Evolutionary conservation across 305 asterid genomes (phyloP), one percentile per base, ranked within the genome.

Genomic region (Vinca major): DNA sequence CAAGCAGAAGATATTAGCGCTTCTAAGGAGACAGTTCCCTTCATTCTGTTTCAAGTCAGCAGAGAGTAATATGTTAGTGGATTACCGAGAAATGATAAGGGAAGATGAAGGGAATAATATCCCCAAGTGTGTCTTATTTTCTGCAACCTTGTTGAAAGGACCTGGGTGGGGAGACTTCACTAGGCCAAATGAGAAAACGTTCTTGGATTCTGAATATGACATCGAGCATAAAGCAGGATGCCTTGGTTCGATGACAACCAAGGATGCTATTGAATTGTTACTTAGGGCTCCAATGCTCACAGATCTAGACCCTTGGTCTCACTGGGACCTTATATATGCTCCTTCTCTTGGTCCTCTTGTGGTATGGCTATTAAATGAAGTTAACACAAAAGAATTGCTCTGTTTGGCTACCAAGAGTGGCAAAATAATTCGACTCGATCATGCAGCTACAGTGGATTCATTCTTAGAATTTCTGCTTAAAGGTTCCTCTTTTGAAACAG

Each of bases 301-400:
- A 69, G 95, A 93, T 86, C 74, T 93, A 78, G 77, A 71, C 61
- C 65, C 83, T 67, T 93, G 97, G 97, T 85, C 87, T 7, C 99
- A 93, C 73, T 93, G 99, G 99, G 99, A 88, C 77, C 72, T 79
- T 71, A 49, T 82, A 57, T 91, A 78, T 83, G 91, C 91, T 74
- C 96, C 99, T 70, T 84, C 93, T 68, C 95, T 91, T 74, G 99
- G 99, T 77, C 79, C 96, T 41, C 81, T 93, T 71, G 78, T 88
- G 79, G 87, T 72, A 77, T 93, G 97, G 97, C 78, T 91, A 83
- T 79, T 91, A 71, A 86, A 84, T 74, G 96, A 89, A 77, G 90
- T 82, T 70, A 91, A 86, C 68, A 49, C 72, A 66, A 81, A 83
- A 75, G 96, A 91, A 63, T 86, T 91, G 73, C 71, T 91, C 63